Base-by-base conservation (phyloP, 2,329 filamentous ascomycete genomes). In the Tothia fuscella region DNA sequence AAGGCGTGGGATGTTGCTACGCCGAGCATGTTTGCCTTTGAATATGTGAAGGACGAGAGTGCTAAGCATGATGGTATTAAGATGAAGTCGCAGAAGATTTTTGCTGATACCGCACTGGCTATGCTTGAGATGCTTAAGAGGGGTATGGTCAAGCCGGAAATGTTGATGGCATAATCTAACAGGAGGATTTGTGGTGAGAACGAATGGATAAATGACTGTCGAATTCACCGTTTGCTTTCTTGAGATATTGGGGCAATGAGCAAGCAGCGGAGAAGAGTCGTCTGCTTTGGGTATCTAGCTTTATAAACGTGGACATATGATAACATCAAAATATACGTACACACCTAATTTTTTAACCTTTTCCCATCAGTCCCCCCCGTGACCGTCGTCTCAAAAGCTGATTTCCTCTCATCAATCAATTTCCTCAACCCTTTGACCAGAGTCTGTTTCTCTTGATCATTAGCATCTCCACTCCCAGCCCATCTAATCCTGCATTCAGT, bases 401-500 rank as follows among this genome's bases (percentile, higher is more conserved):
- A n/a, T n/a, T n/a, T n/a, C n/a, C n/a, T 37, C 3, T 39, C 80
- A 2, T 71, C 66, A 37, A 84, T 59, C 42, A 91, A 58, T 49
- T 74, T 72, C 52, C 64, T 68, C 31, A 85, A 55, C 3, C 78
- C 77, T 57, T 67, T 82, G 30, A 75, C 73, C 55, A 93, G 56
- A 31, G 76, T 73, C 41, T 78, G 71, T 49, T 68, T 71, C 65
- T 93, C 85, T 14, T 73, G 72, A 0, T 71, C 71, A 47, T 77
- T 70, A 34, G 78, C 76, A 35, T 70, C 58, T 10, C 80, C 84
- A 54, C 87, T 93, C 3, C 84, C 91, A 1, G 89, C 91, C 91
- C 91, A 98, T 43, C 91, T 75, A 51, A 98, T 93, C 62, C 78
- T 82, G 59, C 87, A 94, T 48, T 88, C 71, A 47, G 78, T 70